Percentiles rank a stretch among this genome's conserved stretches.
phyloP scores from a whole-genome alignment of 768 basidiomycete genomes.

The Xerocomellus chrysenteron region DNA sequence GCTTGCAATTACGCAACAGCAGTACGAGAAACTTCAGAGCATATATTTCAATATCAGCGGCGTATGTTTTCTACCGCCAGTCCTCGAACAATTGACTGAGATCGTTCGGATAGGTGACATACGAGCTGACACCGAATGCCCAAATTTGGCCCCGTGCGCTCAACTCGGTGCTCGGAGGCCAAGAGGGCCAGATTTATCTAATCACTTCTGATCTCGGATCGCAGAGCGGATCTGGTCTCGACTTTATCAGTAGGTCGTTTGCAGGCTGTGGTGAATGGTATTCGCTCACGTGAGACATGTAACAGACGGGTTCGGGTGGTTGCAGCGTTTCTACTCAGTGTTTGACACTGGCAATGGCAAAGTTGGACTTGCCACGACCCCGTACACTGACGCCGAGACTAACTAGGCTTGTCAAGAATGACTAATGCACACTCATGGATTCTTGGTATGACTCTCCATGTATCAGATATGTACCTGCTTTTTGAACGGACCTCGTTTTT shows the following conservation, averaged over 20 bases:
- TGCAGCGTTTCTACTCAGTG: constrained; percentile 62
- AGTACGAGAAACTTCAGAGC: constrained; percentile 40
- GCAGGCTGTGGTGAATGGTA: no score
- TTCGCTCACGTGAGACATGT: background rate
- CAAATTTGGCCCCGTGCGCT: constrained; percentile 68
- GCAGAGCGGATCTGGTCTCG: constrained; percentile 53
- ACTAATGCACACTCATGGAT: background rate
- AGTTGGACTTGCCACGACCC: constrained; percentile 29
- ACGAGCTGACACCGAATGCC: constrained; percentile 58
- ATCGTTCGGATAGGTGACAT: constrained; percentile 39
- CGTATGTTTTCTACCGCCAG: constrained; percentile 21
- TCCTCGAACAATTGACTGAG: background rate
- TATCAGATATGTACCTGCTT: background rate
- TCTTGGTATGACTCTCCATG: background rate
- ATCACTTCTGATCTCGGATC: constrained; percentile 49
- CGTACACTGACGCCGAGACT: constrained; percentile 45
- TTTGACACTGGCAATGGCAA: constrained; percentile 39
- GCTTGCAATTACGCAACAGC: constrained; percentile 43
- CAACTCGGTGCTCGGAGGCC: constrained; percentile 59
- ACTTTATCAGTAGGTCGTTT: constrained; percentile 55
- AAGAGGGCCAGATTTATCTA: constrained; percentile 33
- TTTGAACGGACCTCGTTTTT: background rate
- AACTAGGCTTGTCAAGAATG: constrained; percentile 26
- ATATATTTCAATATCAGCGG: constrained; percentile 53
- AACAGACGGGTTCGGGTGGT: constrained; percentile 54